Conservation (phyloP, 805 yeast species). For the Yarrowia yakushimensis region DNA sequence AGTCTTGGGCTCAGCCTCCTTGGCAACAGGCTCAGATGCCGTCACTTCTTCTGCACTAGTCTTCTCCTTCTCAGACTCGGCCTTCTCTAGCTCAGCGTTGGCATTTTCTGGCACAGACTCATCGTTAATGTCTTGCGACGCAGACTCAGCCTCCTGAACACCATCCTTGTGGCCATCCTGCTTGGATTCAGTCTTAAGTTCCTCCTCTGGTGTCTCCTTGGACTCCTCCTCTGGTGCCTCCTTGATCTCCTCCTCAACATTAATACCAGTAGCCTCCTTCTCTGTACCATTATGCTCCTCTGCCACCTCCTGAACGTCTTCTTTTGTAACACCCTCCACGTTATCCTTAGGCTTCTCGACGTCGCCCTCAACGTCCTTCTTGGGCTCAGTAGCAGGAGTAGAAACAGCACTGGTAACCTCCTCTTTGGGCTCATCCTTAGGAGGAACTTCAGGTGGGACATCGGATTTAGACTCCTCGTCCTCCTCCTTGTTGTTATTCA, state of each 20-base stretch:
- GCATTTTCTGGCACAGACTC: neutral
- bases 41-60: neutral
- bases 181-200: neutral
- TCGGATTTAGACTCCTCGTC: neutral
- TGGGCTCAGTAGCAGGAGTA: neutral
- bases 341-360: constrained; percentile 29
- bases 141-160: neutral
- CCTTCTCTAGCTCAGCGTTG: neutral
- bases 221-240: neutral
- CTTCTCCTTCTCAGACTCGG: neutral
- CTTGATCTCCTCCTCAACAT: neutral
- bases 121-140: neutral
- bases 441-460: neutral
- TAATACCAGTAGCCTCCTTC: constrained; percentile 25
- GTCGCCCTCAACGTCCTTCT: neutral
- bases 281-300: constrained; percentile 29
- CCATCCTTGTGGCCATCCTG: neutral
- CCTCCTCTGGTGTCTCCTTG: neutral
- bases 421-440: neutral
- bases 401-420: neutral
- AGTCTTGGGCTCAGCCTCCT: neutral
- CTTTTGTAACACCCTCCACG: too few species aligned
- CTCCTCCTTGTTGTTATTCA: constrained; percentile 21
- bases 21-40: neutral
- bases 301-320: too few species aligned